Base-by-base conservation (phyloP, 805 yeast species). In the Kodamaea kakaduensis region DNA sequence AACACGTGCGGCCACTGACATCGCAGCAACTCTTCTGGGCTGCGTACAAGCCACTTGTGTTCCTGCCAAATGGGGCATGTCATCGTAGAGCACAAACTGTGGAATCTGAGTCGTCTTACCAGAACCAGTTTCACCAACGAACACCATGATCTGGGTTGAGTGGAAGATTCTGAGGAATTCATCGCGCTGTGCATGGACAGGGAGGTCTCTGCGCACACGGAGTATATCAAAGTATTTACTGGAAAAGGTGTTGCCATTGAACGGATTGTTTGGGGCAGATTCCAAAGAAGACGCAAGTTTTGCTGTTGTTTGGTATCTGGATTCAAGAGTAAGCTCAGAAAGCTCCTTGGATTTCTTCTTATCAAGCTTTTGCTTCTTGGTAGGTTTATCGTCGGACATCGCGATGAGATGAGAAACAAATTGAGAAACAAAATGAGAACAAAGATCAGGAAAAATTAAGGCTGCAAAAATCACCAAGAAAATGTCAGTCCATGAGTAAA, bases 101-200 rank as follows among this genome's bases (percentile, higher is more conserved):
- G 98, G 97, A 44, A 90, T 89, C 66, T 90, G 98, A 1, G 98
- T 90, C 17, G 97, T 90, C 62, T 90, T 90, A 76, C 98, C 98
- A 19, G 96, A 87, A 67, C 98, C 98, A 4, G 98, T 90, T 59
- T 90, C 98, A 69, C 98, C 98, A 34, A 93, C 97, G 61, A 93
- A 87, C 23, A 90, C 97, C 94, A 93, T 84, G 56, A 90, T 84
- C 63, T 90, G 98, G 24, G 90, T 79, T 14, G 73, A 65, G 44
- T 90, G 97, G 62, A 83, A 93, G 40, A 85, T 78, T 45, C 73
- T 71, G 39, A 93, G 71, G 58, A 93, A 93, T 61, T 90, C 95
- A 35, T 78, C 83, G 56, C 97, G 74, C 62, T 93, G 96, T 18
- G 88, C 78, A 61, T 90, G 96, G 14, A 93, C 97, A 2, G 98